These are phyloP conservation scores for Globisporangium paroecandrum DNA, from an alignment of 352 stramenopile genomes.

Conservation along the genomic window DNA sequence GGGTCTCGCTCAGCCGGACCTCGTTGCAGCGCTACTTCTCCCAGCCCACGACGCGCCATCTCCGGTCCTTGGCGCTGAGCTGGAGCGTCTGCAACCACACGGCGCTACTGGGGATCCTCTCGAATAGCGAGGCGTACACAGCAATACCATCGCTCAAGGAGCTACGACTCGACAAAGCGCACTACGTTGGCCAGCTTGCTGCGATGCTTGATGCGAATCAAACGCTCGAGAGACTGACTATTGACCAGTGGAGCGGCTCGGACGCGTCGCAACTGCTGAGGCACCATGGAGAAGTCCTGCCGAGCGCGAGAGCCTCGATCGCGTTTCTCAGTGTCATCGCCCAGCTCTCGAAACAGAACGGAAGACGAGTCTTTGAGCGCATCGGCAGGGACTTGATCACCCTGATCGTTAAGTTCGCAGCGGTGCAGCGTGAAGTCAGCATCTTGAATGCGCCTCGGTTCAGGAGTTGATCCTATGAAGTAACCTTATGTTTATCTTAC, in stretches of 20 bases:
- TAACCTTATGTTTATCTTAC: too few relatives aligned
- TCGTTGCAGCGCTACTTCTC: conserved; percentile 6
- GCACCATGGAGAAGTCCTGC: not conserved
- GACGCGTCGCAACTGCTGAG: not conserved
- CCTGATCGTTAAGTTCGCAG: conserved; percentile 2
- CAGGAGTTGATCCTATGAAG: not conserved
- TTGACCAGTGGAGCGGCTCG: not conserved
- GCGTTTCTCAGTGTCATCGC: not conserved
- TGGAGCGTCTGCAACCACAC: conserved; percentile 6
- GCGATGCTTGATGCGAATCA: not conserved
- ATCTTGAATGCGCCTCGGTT: not conserved
- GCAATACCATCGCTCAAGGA: not conserved
- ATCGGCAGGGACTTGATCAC: not conserved
- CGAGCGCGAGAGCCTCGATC: not conserved
- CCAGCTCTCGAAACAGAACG: not conserved
- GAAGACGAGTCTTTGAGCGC: not conserved
- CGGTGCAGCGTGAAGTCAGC: not conserved
- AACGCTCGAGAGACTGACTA: not conserved
- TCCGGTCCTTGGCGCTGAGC: conserved; percentile 11
- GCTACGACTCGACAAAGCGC: not conserved
- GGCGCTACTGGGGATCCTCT: conserved; percentile 3
- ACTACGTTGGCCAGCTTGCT: not conserved
- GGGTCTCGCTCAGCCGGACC: not conserved
- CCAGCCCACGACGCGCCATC: not conserved
- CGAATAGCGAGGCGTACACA: not conserved